These are phyloP conservation scores for Rasamsonia emersonii DNA, from an alignment of 2,329 filamentous ascomycete species.

Conservation along the genomic window DNA sequence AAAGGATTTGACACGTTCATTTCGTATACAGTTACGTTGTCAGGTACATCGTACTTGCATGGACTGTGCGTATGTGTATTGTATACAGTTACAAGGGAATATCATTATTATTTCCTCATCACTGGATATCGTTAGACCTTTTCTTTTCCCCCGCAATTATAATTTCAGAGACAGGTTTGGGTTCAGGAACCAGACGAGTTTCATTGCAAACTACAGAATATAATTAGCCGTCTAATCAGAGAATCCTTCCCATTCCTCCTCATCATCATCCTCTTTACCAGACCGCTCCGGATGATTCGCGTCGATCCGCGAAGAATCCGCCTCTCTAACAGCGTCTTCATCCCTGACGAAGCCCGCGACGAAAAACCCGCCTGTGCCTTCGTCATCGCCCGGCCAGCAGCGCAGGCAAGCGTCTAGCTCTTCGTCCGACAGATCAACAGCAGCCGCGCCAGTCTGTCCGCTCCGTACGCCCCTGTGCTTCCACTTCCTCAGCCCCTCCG, in stretches of 20 bases:
- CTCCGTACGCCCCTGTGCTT: conserved; percentile 52
- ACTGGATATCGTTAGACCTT: no score
- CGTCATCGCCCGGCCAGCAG: conserved; percentile 69
- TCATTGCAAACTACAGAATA: no score
- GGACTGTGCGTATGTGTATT: no score
- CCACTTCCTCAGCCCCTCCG: conserved; percentile 69
- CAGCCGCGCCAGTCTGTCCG: conserved; percentile 18
- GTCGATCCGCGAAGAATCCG: conserved; percentile 7
- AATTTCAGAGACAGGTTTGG: no score
- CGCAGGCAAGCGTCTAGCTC: conserved; percentile 65
- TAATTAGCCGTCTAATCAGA: conserved; percentile 31
- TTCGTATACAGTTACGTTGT: no score
- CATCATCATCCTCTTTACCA: conserved; percentile 18
- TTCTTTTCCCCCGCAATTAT: no score
- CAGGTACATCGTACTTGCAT: no score
- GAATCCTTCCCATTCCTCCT: conserved; percentile 39
- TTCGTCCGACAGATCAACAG: conserved; percentile 37
- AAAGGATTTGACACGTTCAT: no score
- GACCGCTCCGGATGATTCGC: conserved; percentile 11
- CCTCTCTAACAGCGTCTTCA: conserved; percentile 28
- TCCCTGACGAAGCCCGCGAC: conserved; percentile 76
- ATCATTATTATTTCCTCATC: no score
- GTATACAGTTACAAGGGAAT: no score
- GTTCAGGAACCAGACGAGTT: no score
- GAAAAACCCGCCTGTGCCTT: conserved; percentile 92